Base-by-base conservation (phyloP, 176 grass and related monocot species). In the Carex kokanica region DNA sequence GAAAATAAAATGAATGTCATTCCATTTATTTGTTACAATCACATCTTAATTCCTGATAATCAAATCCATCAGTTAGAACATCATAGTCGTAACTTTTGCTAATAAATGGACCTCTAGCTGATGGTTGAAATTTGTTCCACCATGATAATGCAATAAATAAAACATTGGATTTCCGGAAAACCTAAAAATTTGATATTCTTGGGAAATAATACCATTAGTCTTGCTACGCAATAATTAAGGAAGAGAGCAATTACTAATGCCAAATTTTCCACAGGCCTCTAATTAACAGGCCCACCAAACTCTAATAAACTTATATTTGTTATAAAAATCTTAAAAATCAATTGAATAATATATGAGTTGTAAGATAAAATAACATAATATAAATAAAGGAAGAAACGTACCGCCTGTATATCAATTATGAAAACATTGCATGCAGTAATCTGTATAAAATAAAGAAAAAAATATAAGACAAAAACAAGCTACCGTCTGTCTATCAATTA, bases 21-120 rank as follows among this genome's bases (percentile, higher is more conserved):
- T 5, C 12, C 8, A 64, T 64, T 11, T 65, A 65, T 65, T 15
- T 14, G 11, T 14, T 60, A 24, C 23, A 65, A 65, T 65, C 59
- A 31, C 25, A 74, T 79, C 6, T 53, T 15, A 11, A 40, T 67
- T 47, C 38, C 49, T 78, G 8, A 58, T 66, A 61, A 97, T 92
- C 90, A 64, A 94, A 94, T 88, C 94, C 92, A 91, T 97, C 92
- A 6, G 36, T 38, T 38, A 80, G 94, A 70, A 90, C 95, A 82
- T 97, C 92, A 86, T 97, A 97, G 83, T 94, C 90, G 65, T 97
- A 97, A 85, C 90, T 97, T 12, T 88, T 94, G 67, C 92, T 94
- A 57, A 97, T 91, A 34, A 94, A 94, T 13, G 94, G 92, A 65
- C 94, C 95, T 51, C 92, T 88, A 82, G 95, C 92, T 14, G 90